Evolutionary conservation across 2,329 filamentous ascomycete genomes (phyloP), one percentile per base, ranked within the genome.

Genomic region (Trichophyton equinum): DNA sequence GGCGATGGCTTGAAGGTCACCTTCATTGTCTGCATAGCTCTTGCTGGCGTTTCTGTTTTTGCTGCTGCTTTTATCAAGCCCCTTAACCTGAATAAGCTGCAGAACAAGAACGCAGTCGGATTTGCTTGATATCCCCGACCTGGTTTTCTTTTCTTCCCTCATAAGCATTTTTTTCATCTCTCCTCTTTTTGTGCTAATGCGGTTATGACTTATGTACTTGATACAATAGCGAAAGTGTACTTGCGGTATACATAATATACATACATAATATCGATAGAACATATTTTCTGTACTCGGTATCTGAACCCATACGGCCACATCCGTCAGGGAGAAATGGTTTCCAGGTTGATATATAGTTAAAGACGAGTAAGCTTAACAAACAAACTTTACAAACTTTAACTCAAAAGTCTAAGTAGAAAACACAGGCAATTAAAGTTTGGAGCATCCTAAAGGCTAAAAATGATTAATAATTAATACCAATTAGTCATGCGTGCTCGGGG

Each of bases 1-100:
- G 61, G 61, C 57, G 62, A 61, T 47, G 62, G 62, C n/a, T 30
- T 63, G 53, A 63, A 62, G 25, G 57, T 58, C 5, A 47, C 57
- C 9, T 63, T 63, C 22, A 42, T 60, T 38, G 4, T 63, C 36
- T 60, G 60, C 22, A 49, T 60, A n/a, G 60, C 57, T 6, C 27
- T 56, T 22, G 49, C 42, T 49, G 62, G 60, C 4, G 22, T 58
- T 15, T 58, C 40, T n/a, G 53, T 62, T 42, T 11, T 62, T n/a
- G 42, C 27, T 4, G 58, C 62, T 0, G 47, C 61, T 20, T 44
- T 59, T 18, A 38, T 49, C 4, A 61, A 55, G 30, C 62, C 56
- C 9, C 20, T 30, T 15, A 63, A 55, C 33, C 51, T 63, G 13
- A 61, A 61, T 25, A 57, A 57, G 30, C 55, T 57, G 27, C 49